These are phyloP conservation scores for Heritiera fomes DNA, from an alignment of 345 rosid species.

Conservation along the genomic window DNA sequence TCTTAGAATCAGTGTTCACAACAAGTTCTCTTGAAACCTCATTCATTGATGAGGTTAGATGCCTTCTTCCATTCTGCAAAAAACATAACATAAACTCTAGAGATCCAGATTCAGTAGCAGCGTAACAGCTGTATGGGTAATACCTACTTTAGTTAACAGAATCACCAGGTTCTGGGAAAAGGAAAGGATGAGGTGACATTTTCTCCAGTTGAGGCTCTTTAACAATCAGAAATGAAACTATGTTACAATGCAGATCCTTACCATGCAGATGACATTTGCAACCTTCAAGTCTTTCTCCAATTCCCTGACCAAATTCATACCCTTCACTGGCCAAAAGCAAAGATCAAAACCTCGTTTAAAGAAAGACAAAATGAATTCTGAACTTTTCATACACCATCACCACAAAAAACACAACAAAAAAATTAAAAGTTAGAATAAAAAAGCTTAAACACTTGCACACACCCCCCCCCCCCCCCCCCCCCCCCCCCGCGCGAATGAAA, in stretches of 20 bases:
- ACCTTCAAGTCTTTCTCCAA: constrained; percentile 96
- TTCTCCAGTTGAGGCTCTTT: constrained; percentile 6
- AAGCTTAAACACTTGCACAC: neutral
- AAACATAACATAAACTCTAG: constrained; percentile 25
- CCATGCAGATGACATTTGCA: constrained; percentile 95
- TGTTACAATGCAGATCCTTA: constrained; percentile 34
- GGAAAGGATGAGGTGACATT: neutral
- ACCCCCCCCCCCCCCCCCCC: too few relatives aligned
- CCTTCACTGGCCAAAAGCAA: constrained; percentile 96
- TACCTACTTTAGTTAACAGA: neutral
- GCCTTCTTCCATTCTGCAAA: constrained; percentile 93
- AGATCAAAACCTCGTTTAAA: constrained; percentile 29
- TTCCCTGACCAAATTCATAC: constrained; percentile 97
- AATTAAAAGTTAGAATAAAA: neutral
- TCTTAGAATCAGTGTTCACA: constrained; percentile 84
- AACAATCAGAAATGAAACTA: neutral
- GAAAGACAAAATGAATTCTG: neutral
- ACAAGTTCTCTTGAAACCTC: constrained; percentile 99
- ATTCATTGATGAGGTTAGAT: constrained; percentile 83
- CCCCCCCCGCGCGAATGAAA: too few relatives aligned
- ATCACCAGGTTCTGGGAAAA: neutral
- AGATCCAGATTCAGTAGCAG: constrained; percentile 28
- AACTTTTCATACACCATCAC: neutral
- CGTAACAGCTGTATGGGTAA: neutral
- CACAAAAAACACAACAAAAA: neutral